Evolutionary conservation across 805 yeast genomes (phyloP).

Genomic region (Cyberlindnera amylophila): DNA sequence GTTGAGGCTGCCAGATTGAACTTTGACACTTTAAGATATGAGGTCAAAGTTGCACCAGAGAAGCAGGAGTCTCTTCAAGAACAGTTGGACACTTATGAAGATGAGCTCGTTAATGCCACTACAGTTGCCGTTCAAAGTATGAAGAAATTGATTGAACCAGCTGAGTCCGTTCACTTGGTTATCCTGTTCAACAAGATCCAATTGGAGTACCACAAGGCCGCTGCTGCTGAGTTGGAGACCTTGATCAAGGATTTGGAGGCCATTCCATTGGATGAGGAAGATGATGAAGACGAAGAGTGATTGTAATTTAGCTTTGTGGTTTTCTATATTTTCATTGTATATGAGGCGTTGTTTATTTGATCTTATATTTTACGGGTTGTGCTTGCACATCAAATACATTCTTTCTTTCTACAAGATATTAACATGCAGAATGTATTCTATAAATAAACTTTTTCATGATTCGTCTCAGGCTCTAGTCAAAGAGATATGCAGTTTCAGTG

Average conservation of each 20-base stretch:
- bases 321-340: too few species aligned
- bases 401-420: too few species aligned
- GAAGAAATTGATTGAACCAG: constrained; percentile 67
- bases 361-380: not conserved
- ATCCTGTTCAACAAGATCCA: constrained; percentile 69
- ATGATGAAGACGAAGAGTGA: constrained; percentile 27
- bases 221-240: constrained; percentile 43
- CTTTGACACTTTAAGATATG: constrained; percentile 68
- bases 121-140: constrained; percentile 75
- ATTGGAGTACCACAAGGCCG: constrained; percentile 56
- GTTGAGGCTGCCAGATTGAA: constrained; percentile 68
- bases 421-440: too few species aligned
- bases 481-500: too few species aligned
- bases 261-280: constrained; percentile 43
- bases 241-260: constrained; percentile 43
- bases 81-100: constrained; percentile 48
- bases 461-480: too few species aligned
- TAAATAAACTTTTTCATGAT: too few species aligned
- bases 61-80: constrained; percentile 35
- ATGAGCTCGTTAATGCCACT: constrained; percentile 75
- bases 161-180: constrained; percentile 58
- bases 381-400: too few species aligned
- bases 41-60: constrained; percentile 33
- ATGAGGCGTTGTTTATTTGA: not conserved
- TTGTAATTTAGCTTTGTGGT: not conserved